These are phyloP conservation scores for Alternaria atra DNA, from an alignment of 2,329 filamentous ascomycete genomes.

Conservation along the genomic window DNA sequence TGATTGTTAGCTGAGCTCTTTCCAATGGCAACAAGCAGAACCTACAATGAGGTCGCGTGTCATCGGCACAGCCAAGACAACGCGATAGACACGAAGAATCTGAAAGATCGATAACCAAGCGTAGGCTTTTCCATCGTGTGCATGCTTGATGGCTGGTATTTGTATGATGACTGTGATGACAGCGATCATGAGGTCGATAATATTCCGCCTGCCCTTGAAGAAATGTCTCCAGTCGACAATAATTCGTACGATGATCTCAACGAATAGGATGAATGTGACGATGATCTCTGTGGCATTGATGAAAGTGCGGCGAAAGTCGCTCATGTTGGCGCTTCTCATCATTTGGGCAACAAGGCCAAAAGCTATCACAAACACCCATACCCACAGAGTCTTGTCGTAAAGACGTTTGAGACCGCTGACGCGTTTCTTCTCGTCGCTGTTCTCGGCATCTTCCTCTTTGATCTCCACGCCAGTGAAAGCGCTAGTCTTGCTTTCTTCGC, in stretches of 20 bases:
- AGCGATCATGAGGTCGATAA: slow-evolving; percentile 81
- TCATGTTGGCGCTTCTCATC: slow-evolving; percentile 80
- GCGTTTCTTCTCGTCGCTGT: slow-evolving; percentile 52
- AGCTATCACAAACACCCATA: slow-evolving; percentile 84
- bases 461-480: slow-evolving; percentile 83
- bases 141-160: slow-evolving; percentile 78
- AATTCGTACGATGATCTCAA: slow-evolving; percentile 85
- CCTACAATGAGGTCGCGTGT: slow-evolving; percentile 82
- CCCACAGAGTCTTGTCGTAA: slow-evolving; percentile 75
- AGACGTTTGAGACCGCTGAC: slow-evolving; percentile 69
- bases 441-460: slow-evolving; percentile 48
- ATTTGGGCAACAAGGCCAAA: slow-evolving; percentile 83
- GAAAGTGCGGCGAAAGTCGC: slow-evolving; percentile 65
- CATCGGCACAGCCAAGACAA: slow-evolving; percentile 87
- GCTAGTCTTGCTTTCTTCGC: slow-evolving; percentile 93
- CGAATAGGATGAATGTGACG: slow-evolving; percentile 78
- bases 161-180: slow-evolving; percentile 86
- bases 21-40: not conserved
- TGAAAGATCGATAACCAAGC: slow-evolving; percentile 93
- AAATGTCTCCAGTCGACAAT: slow-evolving; percentile 82
- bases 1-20: slow-evolving; percentile 25
- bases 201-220: slow-evolving; percentile 75
- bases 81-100: slow-evolving; percentile 87
- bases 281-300: slow-evolving; percentile 77
- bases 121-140: slow-evolving; percentile 70